Evolutionary conservation across 1,284 basidiomycete genomes (phyloP).

Genomic region (Fomitopsis betulina): DNA sequence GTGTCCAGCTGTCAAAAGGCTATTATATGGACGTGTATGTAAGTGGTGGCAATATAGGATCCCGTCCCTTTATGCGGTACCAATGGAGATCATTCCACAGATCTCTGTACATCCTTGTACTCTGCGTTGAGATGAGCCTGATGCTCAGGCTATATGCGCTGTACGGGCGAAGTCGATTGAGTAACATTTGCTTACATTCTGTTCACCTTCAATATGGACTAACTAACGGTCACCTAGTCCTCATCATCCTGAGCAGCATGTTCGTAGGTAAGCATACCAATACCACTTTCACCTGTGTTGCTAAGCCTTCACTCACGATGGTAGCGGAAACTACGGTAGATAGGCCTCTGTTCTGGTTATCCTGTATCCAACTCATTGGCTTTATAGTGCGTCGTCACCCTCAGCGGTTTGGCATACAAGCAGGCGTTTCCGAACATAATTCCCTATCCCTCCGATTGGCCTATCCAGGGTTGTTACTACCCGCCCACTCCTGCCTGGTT

Average conservation of each 20-base stretch:
- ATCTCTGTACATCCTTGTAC: background rate
- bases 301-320: background rate
- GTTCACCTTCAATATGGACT: background rate
- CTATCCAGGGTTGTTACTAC: slow-evolving; percentile 5
- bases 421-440: background rate
- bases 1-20: background rate
- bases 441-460: slow-evolving; percentile 6
- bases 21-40: background rate
- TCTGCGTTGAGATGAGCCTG: slow-evolving; percentile 6
- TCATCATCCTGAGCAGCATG: background rate
- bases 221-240: background rate
- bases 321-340: background rate
- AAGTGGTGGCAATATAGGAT: background rate
- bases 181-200: background rate
- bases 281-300: background rate
- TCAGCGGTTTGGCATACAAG: background rate
- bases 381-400: background rate
- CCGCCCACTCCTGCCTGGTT: background rate
- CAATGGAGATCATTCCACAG: background rate
- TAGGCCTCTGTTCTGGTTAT: background rate
- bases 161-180: background rate
- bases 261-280: background rate
- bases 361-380: background rate
- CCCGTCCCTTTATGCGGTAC: background rate
- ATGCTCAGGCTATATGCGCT: slow-evolving; percentile 4